Conservation (phyloP, 192 early-diverging fungal species). For the Backusella liffmaniae region DNA sequence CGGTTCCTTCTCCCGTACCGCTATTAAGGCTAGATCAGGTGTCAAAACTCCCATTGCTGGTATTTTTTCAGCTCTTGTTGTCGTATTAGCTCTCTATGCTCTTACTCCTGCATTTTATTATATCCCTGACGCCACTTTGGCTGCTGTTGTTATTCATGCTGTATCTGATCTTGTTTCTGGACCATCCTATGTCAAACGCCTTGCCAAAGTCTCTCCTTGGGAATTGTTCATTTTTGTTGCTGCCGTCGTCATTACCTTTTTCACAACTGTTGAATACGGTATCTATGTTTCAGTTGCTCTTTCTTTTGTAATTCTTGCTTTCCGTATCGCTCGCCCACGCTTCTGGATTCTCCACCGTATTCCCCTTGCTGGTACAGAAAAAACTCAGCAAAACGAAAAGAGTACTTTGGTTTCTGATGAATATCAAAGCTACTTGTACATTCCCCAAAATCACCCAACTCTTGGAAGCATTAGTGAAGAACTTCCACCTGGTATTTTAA, state of each 20-base stretch:
- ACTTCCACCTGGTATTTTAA: slow-evolving; percentile 64
- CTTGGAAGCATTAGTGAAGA: slow-evolving; percentile 27
- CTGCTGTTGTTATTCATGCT: slow-evolving; percentile 89
- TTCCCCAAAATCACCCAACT: slow-evolving; percentile 27
- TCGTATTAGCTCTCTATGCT: slow-evolving; percentile 79
- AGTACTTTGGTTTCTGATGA: not conserved
- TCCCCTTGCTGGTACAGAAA: slow-evolving; percentile 9
- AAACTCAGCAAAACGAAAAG: not conserved
- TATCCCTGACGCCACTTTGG: slow-evolving; percentile 78
- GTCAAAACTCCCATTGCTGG: slow-evolving; percentile 82
- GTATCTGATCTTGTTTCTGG: slow-evolving; percentile 77
- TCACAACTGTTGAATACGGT: slow-evolving; percentile 62
- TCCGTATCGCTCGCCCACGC: slow-evolving; percentile 78
- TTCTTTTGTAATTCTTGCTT: slow-evolving; percentile 70
- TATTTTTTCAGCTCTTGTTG: slow-evolving; percentile 77
- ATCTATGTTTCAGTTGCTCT: slow-evolving; percentile 77
- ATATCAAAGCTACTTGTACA: slow-evolving; percentile 30
- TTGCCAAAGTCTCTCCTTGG: slow-evolving; percentile 50
- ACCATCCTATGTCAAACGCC: slow-evolving; percentile 53
- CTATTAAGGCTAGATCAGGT: slow-evolving; percentile 88
- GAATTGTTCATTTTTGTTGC: slow-evolving; percentile 54
- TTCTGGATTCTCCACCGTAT: slow-evolving; percentile 50
- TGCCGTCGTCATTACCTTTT: slow-evolving; percentile 61
- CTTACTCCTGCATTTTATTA: slow-evolving; percentile 87
- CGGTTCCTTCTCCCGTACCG: slow-evolving; percentile 95